Evolutionary conservation across 2,329 filamentous ascomycete genomes (phyloP).

Genomic region (Diaporthe sp.): DNA sequence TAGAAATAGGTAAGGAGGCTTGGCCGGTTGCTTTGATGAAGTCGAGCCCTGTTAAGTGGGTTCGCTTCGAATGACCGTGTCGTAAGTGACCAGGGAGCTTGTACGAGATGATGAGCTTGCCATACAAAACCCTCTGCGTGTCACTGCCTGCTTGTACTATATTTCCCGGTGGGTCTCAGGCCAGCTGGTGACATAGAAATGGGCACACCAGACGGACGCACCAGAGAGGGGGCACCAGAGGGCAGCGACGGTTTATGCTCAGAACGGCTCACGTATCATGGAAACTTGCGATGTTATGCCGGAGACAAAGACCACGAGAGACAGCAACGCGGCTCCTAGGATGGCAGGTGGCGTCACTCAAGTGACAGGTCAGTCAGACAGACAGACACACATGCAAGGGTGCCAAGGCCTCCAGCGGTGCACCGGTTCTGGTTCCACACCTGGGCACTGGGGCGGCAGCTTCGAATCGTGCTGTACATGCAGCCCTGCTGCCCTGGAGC

Average conservation of each 20-base stretch:
- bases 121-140: slow-evolving; percentile 30
- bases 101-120: slow-evolving; percentile 26
- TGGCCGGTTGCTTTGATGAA: slow-evolving; percentile 30
- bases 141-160: slow-evolving; percentile 6
- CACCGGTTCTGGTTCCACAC: background rate
- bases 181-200: slow-evolving; percentile 15
- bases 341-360: slow-evolving; percentile 23
- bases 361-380: slow-evolving; percentile 26
- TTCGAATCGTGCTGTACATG: slow-evolving; percentile 12
- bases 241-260: background rate
- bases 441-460: background rate
- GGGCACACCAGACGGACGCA: slow-evolving; percentile 1
- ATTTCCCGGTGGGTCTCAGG: slow-evolving; percentile 14
- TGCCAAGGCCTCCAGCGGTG: slow-evolving; percentile 16
- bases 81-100: slow-evolving; percentile 26
- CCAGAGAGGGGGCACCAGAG: background rate
- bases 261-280: slow-evolving; percentile 29
- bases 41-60: slow-evolving; percentile 27
- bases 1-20: slow-evolving; percentile 18
- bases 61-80: slow-evolving; percentile 32
- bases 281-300: slow-evolving; percentile 15
- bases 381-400: slow-evolving; percentile 9
- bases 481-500: slow-evolving; percentile 20
- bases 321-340: background rate
- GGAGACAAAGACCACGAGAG: background rate